Conservation (phyloP, 2,329 filamentous ascomycete genomes). For the Triangularia verruculosa region DNA sequence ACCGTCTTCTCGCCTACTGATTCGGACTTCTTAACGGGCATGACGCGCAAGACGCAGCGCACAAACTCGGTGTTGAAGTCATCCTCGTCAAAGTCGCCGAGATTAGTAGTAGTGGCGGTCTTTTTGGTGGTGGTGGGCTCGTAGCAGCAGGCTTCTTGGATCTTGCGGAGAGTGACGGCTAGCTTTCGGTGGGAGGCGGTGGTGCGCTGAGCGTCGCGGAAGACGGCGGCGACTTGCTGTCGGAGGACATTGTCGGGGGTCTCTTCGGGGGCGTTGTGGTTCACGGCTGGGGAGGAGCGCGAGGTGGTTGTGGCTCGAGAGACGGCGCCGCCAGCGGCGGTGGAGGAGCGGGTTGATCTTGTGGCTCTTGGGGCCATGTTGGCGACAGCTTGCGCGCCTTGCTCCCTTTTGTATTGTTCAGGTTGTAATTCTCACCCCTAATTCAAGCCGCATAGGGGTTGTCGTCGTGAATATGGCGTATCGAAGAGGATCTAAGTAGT, state of each 20-base stretch:
- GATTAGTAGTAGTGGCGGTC: conserved; percentile 46
- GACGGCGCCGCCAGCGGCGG: conserved; percentile 33
- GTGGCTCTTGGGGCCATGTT: conserved; percentile 50
- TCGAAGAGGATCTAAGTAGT: background rate
- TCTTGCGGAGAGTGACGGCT: conserved; percentile 80
- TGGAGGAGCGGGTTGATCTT: conserved; percentile 46
- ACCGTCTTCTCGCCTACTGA: conserved; percentile 80
- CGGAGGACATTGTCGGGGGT: conserved; percentile 68
- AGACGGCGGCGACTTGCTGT: conserved; percentile 68
- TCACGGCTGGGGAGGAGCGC: conserved; percentile 44
- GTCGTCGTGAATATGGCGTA: conserved; percentile 1
- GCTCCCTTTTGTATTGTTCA: background rate
- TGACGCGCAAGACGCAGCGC: conserved; percentile 75
- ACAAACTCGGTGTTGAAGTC: conserved; percentile 86
- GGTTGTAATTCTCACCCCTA: background rate
- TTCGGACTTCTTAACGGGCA: conserved; percentile 91
- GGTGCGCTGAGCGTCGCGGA: conserved; percentile 80
- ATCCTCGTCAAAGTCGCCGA: conserved; percentile 72
- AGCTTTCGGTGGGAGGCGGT: conserved; percentile 89
- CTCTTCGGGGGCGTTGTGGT: conserved; percentile 64
- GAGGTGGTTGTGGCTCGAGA: conserved; percentile 45
- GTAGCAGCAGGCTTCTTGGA: conserved; percentile 81
- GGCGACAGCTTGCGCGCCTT: conserved; percentile 4
- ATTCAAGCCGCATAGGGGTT: background rate
- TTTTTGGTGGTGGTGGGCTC: conserved; percentile 52